Conservation (phyloP, 2,329 filamentous ascomycete genomes). For the Penicillium decumbens region DNA sequence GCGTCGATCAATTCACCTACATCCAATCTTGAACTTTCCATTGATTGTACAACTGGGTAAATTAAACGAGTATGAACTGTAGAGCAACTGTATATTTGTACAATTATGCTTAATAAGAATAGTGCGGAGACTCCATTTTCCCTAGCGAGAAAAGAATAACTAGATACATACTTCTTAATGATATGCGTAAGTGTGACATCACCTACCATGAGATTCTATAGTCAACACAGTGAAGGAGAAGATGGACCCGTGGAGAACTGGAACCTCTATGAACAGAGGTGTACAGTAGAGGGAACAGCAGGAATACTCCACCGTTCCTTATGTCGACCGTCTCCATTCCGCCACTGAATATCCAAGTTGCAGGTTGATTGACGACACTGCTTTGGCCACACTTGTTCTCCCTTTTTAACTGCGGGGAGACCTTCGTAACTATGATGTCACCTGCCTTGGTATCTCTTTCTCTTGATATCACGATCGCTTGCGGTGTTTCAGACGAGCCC, state of each 20-base stretch:
- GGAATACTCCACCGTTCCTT: constrained; percentile 11
- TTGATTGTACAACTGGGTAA: not conserved
- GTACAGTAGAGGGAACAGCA: not conserved
- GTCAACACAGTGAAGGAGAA: not conserved
- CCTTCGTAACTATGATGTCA: constrained; percentile 35
- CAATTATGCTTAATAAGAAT: not conserved
- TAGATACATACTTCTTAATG: too few species aligned
- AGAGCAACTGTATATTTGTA: not conserved
- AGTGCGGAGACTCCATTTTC: not conserved
- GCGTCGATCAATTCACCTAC: not conserved
- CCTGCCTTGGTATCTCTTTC: not conserved
- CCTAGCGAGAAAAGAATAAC: not conserved
- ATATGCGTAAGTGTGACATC: not conserved
- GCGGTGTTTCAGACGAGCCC: not conserved
- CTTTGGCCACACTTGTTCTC: constrained; percentile 7
- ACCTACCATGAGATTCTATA: not conserved
- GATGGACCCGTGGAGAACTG: constrained; percentile 12
- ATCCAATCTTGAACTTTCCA: not conserved
- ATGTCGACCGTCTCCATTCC: constrained; percentile 7
- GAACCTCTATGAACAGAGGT: constrained; percentile 1
- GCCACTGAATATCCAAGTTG: constrained; percentile 12
- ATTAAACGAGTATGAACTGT: too few species aligned
- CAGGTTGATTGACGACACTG: constrained; percentile 13
- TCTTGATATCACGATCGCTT: not conserved
- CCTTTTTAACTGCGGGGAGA: not conserved